Evolutionary conservation across 768 basidiomycete genomes (phyloP), one percentile per base, ranked within the genome.

Genomic region (Saitozyma sp.): DNA sequence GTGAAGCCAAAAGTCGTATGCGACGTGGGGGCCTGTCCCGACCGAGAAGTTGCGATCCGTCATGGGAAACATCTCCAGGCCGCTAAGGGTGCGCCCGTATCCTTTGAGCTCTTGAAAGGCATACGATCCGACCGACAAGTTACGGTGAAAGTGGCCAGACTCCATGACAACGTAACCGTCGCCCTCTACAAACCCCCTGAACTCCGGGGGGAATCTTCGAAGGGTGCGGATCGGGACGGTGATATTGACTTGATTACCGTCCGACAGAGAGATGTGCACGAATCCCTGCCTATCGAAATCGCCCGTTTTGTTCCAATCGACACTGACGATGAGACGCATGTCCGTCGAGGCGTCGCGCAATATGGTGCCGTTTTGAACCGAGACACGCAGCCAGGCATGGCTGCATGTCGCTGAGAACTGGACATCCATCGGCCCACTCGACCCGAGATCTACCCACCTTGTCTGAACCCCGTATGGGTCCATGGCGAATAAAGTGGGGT

Each of bases 161-260:
- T 89, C 87, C 40, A 88, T 86, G 0, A 85, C 85, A 48, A 89
- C 81, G 19, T 83, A 84, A 14, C 86, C 86, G 48, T 84, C 82
- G 19, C 83, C 85, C 65, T 89, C 86, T 19, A 89, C 84, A 65
- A 87, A 86, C 3, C 86, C 86, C 70, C 66, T 41, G 56, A 63
- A 73, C 10, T 67, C 63, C 7, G 40, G 38, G 16, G 60, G 56
- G 8, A 59, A 58, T 0, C 50, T 42, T 7, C 53, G 17, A 8
- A 59, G 57, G 19, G 57, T 55, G 49, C 42, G 56, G 42, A 62
- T 43, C 6, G 71, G 69, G 13, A 66, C 66, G 2, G 50, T n/a
- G 49, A 73, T 54, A 4, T 64, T 70, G 10, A 72, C 66, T 50
- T 69, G 60, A 10, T 56, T 64, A 8, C 63, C 55, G 55, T 70